Evolutionary conservation across 192 early-diverging fungal species (phyloP).

Genomic region (Dissophora ornata): DNA sequence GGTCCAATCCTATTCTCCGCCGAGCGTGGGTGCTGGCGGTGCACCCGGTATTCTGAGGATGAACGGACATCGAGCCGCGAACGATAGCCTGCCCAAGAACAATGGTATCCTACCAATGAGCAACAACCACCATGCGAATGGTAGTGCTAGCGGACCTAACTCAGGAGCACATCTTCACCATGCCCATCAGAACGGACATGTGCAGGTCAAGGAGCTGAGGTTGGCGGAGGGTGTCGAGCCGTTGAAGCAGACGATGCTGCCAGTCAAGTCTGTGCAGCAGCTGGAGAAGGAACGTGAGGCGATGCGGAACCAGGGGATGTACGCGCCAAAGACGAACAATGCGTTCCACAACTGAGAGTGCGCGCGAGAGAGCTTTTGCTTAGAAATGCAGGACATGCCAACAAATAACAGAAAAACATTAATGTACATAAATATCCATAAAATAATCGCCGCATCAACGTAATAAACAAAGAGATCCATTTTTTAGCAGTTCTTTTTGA

Average conservation of each 20-base stretch:
- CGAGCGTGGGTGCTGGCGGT: slow-evolving; percentile 8
- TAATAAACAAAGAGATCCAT: too few relatives aligned
- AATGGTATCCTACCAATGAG: neutral
- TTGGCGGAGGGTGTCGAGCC: slow-evolving; percentile 52
- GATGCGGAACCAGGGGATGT: slow-evolving; percentile 29
- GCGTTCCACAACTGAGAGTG: too few relatives aligned
- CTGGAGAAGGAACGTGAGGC: slow-evolving; percentile 53
- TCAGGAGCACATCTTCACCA: slow-evolving; percentile 2
- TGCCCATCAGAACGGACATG: slow-evolving; percentile 26
- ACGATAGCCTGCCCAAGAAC: slow-evolving; percentile 5
- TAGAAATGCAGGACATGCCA: too few relatives aligned
- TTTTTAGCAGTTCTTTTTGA: too few relatives aligned
- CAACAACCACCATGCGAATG: slow-evolving; percentile 9
- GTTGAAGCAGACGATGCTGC: slow-evolving; percentile 52
- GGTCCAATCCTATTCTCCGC: neutral
- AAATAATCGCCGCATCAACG: too few relatives aligned
- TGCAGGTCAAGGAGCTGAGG: slow-evolving; percentile 47
- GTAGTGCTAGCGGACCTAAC: neutral
- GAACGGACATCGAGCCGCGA: slow-evolving; percentile 12
- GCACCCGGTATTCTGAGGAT: slow-evolving; percentile 17
- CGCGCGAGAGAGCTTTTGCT: too few relatives aligned
- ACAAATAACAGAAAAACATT: too few relatives aligned
- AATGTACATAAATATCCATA: too few relatives aligned
- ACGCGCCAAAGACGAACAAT: slow-evolving; percentile 17
- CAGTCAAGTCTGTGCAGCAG: slow-evolving; percentile 51